A percentile compares a stretch with the other conserved stretches of the same genome.
These are phyloP conservation scores for Scheffersomyces parashehatae DNA, from an alignment of 1,139 yeast genomes.

Conservation along the genomic window DNA sequence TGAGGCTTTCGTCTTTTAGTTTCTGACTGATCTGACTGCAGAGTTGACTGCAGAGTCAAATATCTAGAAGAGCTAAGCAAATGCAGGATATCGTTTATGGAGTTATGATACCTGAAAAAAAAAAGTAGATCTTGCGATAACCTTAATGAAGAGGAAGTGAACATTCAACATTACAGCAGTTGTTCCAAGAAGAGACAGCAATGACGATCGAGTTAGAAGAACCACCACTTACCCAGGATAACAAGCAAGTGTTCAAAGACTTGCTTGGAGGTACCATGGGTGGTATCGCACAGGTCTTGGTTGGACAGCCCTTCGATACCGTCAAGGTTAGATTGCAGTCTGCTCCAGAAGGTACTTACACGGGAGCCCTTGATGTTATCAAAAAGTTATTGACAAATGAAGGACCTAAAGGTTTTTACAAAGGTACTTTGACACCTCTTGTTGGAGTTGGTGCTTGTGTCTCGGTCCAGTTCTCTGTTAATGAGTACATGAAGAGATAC, in stretches of 20 bases:
- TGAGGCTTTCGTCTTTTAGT: too few species aligned
- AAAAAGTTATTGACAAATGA: constrained; percentile 68
- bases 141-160: too few species aligned
- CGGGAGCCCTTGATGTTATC: constrained; percentile 76
- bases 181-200: background rate
- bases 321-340: constrained; percentile 90
- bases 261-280: constrained; percentile 90
- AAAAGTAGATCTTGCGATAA: too few species aligned
- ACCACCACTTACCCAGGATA: constrained; percentile 38
- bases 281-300: constrained; percentile 90
- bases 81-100: too few species aligned
- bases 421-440: constrained; percentile 81
- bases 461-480: constrained; percentile 78
- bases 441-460: constrained; percentile 94
- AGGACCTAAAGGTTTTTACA: constrained; percentile 80
- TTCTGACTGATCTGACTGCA: too few species aligned
- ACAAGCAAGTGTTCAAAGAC: constrained; percentile 70
- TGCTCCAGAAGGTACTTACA: constrained; percentile 74
- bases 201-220: constrained; percentile 52
- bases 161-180: too few species aligned
- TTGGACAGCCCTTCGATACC: constrained; percentile 97
- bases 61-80: too few species aligned
- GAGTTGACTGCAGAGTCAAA: too few species aligned
- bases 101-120: too few species aligned
- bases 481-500: constrained; percentile 87